phyloP scores from a whole-genome alignment of 2,329 filamentous ascomycete genomes.

The Dactylellina leptospora region DNA sequence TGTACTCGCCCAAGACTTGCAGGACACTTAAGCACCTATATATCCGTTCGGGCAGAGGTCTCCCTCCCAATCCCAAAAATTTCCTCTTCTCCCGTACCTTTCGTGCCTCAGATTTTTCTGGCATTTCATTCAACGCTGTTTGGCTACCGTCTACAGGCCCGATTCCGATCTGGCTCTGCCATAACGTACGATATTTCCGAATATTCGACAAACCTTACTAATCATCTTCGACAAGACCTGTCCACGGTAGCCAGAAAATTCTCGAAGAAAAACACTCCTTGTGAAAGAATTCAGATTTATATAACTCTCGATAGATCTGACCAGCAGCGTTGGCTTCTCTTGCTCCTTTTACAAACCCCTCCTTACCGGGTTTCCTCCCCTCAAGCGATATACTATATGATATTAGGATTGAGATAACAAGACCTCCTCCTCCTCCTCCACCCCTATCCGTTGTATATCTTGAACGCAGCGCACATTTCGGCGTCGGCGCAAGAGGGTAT shows the following conservation, averaged over 20 bases:
- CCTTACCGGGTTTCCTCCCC: neutral
- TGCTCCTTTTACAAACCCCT: neutral
- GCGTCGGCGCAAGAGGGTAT: slow-evolving; percentile 47
- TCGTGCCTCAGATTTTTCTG: slow-evolving; percentile 46
- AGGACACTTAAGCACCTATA: slow-evolving; percentile 53
- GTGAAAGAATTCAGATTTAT: slow-evolving; percentile 5
- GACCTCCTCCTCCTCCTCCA: slow-evolving; percentile 10
- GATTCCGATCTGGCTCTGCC: slow-evolving; percentile 38
- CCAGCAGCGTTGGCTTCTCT: neutral
- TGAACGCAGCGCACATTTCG: slow-evolving; percentile 41
- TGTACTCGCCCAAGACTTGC: slow-evolving; percentile 36
- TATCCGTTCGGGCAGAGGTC: slow-evolving; percentile 46
- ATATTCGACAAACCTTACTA: slow-evolving; percentile 29
- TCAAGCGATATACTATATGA: slow-evolving; percentile 32
- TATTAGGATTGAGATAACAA: slow-evolving; percentile 46
- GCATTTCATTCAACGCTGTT: slow-evolving; percentile 41
- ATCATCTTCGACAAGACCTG: slow-evolving; percentile 24
- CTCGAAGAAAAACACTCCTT: too few species aligned
- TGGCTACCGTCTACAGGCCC: too few species aligned
- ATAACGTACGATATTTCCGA: slow-evolving; percentile 39
- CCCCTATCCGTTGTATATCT: slow-evolving; percentile 23
- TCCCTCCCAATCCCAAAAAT: slow-evolving; percentile 41
- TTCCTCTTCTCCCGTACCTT: slow-evolving; percentile 37
- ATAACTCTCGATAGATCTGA: neutral
- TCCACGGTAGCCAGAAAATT: slow-evolving; percentile 50